Evolutionary conservation across 345 rosid species (phyloP).

Genomic region (Hirschfeldia incana): DNA sequence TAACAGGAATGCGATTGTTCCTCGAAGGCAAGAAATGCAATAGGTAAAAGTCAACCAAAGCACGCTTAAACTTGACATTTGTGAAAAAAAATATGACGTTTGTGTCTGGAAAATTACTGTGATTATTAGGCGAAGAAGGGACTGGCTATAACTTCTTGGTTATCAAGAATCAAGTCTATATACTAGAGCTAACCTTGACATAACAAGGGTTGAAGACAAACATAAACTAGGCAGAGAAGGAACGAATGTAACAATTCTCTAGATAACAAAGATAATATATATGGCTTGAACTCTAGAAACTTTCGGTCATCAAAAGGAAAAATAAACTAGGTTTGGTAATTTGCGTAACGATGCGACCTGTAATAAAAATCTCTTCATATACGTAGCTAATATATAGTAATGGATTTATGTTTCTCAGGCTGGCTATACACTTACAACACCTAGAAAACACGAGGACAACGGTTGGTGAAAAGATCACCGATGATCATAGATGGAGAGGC

Average conservation of each 20-base stretch:
- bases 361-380: background rate
- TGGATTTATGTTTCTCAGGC: slow-evolving; percentile 37
- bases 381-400: background rate
- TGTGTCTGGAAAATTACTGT: background rate
- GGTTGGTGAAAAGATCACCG: slow-evolving; percentile 57
- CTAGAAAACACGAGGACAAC: slow-evolving; percentile 54
- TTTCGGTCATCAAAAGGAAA: background rate
- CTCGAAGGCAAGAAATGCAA: slow-evolving; percentile 95
- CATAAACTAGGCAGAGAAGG: background rate
- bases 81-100: background rate
- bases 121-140: background rate
- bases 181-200: background rate
- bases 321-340: background rate
- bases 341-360: background rate
- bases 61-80: background rate
- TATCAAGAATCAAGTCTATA: background rate
- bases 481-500: slow-evolving; percentile 58
- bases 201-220: background rate
- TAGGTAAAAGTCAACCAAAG: slow-evolving; percentile 48
- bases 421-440: slow-evolving; percentile 81
- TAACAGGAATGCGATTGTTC: slow-evolving; percentile 80
- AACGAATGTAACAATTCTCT: background rate
- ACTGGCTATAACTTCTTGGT: background rate
- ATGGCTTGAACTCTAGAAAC: background rate
- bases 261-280: background rate